These are phyloP conservation scores for Arthrinium puccinioides DNA, from an alignment of 2,329 filamentous ascomycete species.

Conservation along the genomic window DNA sequence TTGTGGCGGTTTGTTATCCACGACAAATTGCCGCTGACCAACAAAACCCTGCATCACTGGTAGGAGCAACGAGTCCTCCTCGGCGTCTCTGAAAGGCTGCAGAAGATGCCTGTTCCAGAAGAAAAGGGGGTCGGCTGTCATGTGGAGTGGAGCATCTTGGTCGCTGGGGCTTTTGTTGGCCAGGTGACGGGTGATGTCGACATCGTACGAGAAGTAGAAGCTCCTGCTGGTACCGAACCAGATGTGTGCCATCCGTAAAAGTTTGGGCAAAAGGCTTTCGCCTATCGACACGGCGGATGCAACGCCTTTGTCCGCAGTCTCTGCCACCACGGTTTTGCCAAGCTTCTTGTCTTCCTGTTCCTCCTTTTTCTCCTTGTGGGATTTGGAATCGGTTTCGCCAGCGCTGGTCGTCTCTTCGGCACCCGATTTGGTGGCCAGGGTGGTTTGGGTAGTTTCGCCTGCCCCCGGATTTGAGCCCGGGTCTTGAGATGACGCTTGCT, in stretches of 20 bases:
- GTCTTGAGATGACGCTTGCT: slow-evolving; percentile 70
- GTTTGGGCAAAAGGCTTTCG: slow-evolving; percentile 66
- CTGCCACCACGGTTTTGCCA: slow-evolving; percentile 17
- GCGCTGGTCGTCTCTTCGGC: slow-evolving; percentile 30
- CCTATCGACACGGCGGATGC: slow-evolving; percentile 26
- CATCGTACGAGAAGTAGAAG: slow-evolving; percentile 94
- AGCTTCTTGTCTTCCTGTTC: slow-evolving; percentile 18
- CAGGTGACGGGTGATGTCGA: slow-evolving; percentile 73
- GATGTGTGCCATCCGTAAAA: slow-evolving; percentile 76
- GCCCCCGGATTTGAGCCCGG: slow-evolving; percentile 64
- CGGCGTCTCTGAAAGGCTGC: slow-evolving; percentile 65
- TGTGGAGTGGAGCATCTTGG: slow-evolving; percentile 56
- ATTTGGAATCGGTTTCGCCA: slow-evolving; percentile 6
- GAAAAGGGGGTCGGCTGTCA: slow-evolving; percentile 67
- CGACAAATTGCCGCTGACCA: slow-evolving; percentile 73
- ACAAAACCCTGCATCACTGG: slow-evolving; percentile 93
- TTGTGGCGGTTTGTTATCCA: slow-evolving; percentile 55
- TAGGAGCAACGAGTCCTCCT: slow-evolving; percentile 63
- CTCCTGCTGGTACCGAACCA: slow-evolving; percentile 76
- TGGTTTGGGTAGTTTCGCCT: slow-evolving; percentile 33
- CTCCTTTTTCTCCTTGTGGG: slow-evolving; percentile 5
- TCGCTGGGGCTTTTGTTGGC: slow-evolving; percentile 27
- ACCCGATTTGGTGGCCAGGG: slow-evolving; percentile 15
- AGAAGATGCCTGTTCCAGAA: slow-evolving; percentile 87
- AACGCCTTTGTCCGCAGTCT: slow-evolving; percentile 16